These are phyloP conservation scores for Vigna mungo DNA, from an alignment of 306 rosid genomes.

Conservation along the genomic window DNA sequence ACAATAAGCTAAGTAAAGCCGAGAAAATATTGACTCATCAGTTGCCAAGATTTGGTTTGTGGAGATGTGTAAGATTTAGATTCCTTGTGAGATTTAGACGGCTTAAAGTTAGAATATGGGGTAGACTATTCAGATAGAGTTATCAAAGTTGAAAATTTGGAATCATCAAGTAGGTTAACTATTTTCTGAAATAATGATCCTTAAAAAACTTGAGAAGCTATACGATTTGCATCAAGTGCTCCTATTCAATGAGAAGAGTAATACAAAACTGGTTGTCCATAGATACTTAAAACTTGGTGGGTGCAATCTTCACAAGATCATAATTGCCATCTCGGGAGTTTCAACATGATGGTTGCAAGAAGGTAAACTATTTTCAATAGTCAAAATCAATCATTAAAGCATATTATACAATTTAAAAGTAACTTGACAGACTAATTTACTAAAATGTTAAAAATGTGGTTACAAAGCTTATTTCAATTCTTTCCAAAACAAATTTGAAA, in stretches of 20 bases:
- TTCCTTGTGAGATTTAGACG: conserved; percentile 57
- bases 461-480: not conserved
- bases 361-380: not conserved
- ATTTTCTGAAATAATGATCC: not conserved
- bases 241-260: no score
- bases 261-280: not conserved
- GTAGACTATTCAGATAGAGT: conserved; percentile 43
- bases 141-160: not conserved
- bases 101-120: conserved; percentile 54
- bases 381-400: conserved; percentile 16
- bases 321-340: no score
- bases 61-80: conserved; percentile 62
- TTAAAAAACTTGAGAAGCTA: conserved; percentile 9
- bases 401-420: not conserved
- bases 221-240: no score
- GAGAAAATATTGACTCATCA: no score
- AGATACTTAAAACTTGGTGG: conserved; percentile 10
- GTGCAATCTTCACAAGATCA: not conserved
- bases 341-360: not conserved
- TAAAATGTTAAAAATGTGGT: not conserved
- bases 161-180: not conserved
- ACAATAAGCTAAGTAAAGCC: no score
- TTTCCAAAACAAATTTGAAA: not conserved
- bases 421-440: conserved; percentile 5
- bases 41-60: conserved; percentile 65